Conservation (phyloP, 164 flowering plant species). For the Magnolia changhungtana region DNA sequence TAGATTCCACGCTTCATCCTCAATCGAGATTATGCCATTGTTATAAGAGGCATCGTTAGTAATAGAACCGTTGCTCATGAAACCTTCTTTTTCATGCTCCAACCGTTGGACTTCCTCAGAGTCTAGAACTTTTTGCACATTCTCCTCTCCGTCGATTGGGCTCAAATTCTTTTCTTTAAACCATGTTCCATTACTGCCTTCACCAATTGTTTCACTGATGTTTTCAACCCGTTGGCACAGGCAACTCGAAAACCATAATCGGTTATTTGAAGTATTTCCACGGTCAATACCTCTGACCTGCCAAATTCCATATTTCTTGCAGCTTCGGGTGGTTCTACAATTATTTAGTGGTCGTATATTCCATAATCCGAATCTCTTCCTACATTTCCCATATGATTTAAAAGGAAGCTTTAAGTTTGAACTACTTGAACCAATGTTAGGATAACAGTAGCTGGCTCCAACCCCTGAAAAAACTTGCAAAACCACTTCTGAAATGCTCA, state of each 20-base stretch:
- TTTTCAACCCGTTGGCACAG: constrained; percentile 44
- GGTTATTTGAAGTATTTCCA: neutral
- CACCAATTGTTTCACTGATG: constrained; percentile 28
- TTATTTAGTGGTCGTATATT: constrained; percentile 4
- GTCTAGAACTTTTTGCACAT: constrained; percentile 15
- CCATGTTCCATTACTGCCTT: constrained; percentile 30
- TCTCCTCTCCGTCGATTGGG: constrained; percentile 18
- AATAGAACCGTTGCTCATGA: constrained; percentile 19
- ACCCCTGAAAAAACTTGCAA: constrained; percentile 34
- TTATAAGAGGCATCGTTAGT: constrained; percentile 4
- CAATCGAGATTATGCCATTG: constrained; percentile 31
- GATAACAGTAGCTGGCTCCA: constrained; percentile 14
- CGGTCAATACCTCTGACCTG: constrained; percentile 5
- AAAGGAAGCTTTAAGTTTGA: constrained; percentile 16
- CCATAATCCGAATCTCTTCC: constrained; percentile 12
- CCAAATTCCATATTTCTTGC: constrained; percentile 10
- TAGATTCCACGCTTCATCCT: constrained; percentile 79
- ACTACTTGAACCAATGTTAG: constrained; percentile 16
- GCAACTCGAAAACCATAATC: constrained; percentile 24
- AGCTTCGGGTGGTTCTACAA: constrained; percentile 14
- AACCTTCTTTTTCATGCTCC: constrained; percentile 26
- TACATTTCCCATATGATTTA: constrained; percentile 11
- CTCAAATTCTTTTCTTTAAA: constrained; percentile 10
- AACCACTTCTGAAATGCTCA: constrained; percentile 40
- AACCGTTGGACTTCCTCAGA: constrained; percentile 23